A percentile compares a stretch with the other conserved stretches of the same genome.
phyloP scores from a whole-genome alignment of 768 basidiomycete species.

The Bullera alba region DNA sequence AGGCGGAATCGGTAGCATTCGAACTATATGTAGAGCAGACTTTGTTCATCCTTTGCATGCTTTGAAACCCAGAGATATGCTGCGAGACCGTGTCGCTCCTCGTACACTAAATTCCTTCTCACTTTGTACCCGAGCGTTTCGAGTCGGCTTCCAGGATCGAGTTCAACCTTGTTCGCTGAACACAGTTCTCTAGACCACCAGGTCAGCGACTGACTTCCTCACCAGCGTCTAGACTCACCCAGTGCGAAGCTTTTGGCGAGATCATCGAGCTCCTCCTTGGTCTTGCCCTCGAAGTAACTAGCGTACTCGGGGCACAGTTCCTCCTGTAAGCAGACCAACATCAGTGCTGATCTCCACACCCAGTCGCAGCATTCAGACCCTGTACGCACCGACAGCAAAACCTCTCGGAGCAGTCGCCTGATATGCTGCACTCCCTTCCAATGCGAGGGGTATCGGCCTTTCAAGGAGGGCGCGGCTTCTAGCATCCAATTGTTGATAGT shows the following conservation, averaged over 20 bases:
- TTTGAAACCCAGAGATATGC: too few species aligned
- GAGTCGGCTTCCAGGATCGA: constrained; percentile 38
- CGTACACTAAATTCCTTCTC: not conserved
- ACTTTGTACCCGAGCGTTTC: not conserved
- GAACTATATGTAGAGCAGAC: too few species aligned
- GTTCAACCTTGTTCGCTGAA: constrained; percentile 63
- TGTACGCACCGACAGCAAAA: constrained; percentile 58
- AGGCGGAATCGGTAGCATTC: too few species aligned
- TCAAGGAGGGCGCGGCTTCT: constrained; percentile 47
- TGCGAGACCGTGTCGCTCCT: too few species aligned
- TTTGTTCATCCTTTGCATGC: too few species aligned
- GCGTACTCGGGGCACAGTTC: constrained; percentile 36
- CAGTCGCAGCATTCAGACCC: not conserved
- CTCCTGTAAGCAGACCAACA: constrained; percentile 28
- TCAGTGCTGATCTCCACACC: not conserved
- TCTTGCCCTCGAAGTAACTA: constrained; percentile 48
- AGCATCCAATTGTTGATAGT: constrained; percentile 56
- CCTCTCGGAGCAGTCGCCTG: constrained; percentile 57
- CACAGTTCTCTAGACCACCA: constrained; percentile 52
- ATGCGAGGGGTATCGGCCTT: constrained; percentile 40
- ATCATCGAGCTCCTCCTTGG: constrained; percentile 56
- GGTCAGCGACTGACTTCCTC: not conserved
- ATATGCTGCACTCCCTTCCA: constrained; percentile 9
- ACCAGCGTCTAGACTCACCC: constrained; percentile 15
- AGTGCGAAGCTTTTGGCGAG: constrained; percentile 71